These are phyloP conservation scores for Entomortierella parvispora DNA, from an alignment of 192 early-diverging fungal species.

Conservation along the genomic window DNA sequence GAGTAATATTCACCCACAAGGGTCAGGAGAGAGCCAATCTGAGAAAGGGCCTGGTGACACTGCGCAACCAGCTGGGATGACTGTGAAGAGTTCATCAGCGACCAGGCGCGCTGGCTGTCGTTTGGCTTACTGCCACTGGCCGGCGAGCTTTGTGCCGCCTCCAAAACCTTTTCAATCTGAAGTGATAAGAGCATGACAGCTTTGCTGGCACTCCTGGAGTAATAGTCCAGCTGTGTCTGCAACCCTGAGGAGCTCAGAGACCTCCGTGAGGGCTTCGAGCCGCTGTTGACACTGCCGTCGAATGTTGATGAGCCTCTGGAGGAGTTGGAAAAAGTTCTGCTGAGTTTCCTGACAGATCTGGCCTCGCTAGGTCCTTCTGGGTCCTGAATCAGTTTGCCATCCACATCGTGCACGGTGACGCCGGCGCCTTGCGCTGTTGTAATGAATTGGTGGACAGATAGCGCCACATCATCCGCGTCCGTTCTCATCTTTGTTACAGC, in stretches of 20 bases:
- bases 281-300: conserved; percentile 5
- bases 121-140: background rate
- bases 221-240: conserved; percentile 47
- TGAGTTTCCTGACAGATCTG: conserved; percentile 3
- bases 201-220: conserved; percentile 47
- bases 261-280: background rate
- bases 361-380: conserved; percentile 16
- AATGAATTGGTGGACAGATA: conserved; percentile 75
- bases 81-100: conserved; percentile 41
- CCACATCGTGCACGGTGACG: conserved; percentile 48
- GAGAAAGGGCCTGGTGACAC: conserved; percentile 50
- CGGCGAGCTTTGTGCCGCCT: background rate
- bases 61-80: conserved; percentile 49
- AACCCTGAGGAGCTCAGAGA: conserved; percentile 25
- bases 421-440: conserved; percentile 42
- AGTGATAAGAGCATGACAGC: conserved; percentile 30
- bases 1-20: conserved; percentile 51
- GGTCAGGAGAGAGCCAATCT: conserved; percentile 47
- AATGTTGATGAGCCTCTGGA: conserved; percentile 5
- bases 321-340: conserved; percentile 9
- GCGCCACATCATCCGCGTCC: conserved; percentile 79
- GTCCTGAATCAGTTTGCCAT: conserved; percentile 52
- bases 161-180: conserved; percentile 41
- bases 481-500: conserved; percentile 75
- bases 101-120: background rate